Conservation (phyloP, 768 basidiomycete species). For the Leccinum subgranulosum region DNA sequence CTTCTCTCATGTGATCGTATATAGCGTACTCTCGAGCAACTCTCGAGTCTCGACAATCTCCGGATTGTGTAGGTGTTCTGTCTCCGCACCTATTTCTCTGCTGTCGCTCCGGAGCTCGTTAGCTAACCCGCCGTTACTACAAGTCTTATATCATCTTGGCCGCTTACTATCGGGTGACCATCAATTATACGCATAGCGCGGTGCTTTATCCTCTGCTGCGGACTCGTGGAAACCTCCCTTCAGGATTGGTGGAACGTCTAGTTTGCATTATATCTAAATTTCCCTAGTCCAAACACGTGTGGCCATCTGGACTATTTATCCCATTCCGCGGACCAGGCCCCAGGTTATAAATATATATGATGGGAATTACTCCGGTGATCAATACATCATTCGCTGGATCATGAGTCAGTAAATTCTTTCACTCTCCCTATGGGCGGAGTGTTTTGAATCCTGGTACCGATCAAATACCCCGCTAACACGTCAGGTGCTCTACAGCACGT, state of each 20-base stretch:
- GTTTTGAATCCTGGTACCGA: background rate
- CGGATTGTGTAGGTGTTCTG: background rate
- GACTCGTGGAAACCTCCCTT: background rate
- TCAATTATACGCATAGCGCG: background rate
- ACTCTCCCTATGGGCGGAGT: background rate
- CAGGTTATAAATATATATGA: background rate
- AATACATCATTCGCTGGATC: background rate
- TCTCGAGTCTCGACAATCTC: background rate
- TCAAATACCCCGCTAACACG: background rate
- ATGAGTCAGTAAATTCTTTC: background rate
- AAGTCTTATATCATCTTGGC: background rate
- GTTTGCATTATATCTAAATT: background rate
- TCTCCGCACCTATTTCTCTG: background rate
- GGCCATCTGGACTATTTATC: background rate
- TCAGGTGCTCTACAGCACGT: background rate
- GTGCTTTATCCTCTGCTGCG: background rate
- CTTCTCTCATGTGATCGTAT: background rate
- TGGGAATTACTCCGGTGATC: background rate
- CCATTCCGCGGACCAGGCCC: background rate
- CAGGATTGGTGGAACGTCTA: background rate
- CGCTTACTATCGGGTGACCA: background rate
- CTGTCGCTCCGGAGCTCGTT: background rate
- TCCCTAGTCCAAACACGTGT: background rate
- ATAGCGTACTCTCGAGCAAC: background rate
- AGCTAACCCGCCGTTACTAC: background rate